These are phyloP conservation scores for Apostasia shenzhenica DNA, from an alignment of 106 monocot species.

Conservation along the genomic window DNA sequence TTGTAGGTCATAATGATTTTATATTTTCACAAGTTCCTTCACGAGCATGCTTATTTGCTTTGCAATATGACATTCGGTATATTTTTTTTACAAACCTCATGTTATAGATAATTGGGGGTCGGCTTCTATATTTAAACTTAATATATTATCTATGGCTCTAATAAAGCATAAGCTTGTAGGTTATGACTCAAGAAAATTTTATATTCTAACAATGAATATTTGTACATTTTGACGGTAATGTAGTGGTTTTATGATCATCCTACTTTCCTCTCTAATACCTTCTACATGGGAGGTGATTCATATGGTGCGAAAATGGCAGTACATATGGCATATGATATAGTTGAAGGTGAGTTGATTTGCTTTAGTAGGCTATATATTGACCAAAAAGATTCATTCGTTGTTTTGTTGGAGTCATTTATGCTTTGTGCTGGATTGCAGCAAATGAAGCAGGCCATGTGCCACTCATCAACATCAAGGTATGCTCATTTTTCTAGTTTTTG, in stretches of 20 bases:
- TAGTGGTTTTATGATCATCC: conserved; percentile 65
- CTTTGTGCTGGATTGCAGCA: neutral
- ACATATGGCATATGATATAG: conserved; percentile 17
- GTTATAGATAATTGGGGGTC: too few species aligned
- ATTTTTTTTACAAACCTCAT: too few species aligned
- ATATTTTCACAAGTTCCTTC: too few species aligned
- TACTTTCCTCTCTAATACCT: conserved; percentile 39
- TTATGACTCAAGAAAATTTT: neutral
- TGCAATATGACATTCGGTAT: too few species aligned
- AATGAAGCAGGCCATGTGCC: conserved; percentile 1
- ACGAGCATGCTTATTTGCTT: too few species aligned
- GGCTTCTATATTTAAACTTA: too few species aligned
- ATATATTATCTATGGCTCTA: too few species aligned
- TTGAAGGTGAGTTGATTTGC: neutral
- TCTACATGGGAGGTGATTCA: conserved; percentile 73
- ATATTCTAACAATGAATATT: neutral
- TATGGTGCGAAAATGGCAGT: conserved; percentile 40
- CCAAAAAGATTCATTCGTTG: neutral
- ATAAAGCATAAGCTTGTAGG: too few species aligned
- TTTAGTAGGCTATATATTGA: neutral
- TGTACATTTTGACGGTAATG: neutral
- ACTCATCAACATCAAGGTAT: conserved; percentile 3
- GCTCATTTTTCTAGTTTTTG: too few species aligned
- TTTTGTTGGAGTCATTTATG: too few species aligned
- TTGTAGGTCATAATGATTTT: too few species aligned